Conservation (phyloP, 345 rosid genomes). For the Acer saccharum region DNA sequence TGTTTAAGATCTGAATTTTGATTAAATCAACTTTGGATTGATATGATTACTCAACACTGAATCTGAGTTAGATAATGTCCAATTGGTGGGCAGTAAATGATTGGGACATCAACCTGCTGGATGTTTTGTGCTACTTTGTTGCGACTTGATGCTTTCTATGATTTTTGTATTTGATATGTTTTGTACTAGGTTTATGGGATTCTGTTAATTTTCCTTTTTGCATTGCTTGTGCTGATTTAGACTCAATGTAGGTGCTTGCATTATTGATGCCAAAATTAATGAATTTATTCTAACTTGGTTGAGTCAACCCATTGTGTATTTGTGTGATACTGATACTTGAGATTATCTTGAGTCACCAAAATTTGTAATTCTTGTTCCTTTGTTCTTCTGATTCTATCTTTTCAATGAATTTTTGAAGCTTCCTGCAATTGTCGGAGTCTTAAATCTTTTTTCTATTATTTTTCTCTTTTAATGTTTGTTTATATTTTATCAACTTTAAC, state of each 20-base stretch:
- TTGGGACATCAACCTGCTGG: neutral
- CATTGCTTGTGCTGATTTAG: too few species aligned
- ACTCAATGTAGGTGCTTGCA: too few species aligned
- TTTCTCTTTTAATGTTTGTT: neutral
- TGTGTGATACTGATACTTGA: neutral
- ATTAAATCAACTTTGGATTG: slow-evolving; percentile 7
- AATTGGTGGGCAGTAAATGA: neutral
- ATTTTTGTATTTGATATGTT: neutral
- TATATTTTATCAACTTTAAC: neutral
- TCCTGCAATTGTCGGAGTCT: neutral
- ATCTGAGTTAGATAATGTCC: neutral
- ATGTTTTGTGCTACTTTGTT: neutral
- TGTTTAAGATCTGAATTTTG: slow-evolving; percentile 14
- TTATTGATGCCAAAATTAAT: too few species aligned
- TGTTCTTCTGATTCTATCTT: neutral
- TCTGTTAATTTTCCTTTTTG: too few species aligned
- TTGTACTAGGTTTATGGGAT: neutral
- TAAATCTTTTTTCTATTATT: neutral
- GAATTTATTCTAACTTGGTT: too few species aligned
- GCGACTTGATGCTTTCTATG: neutral
- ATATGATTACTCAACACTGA: slow-evolving; percentile 17
- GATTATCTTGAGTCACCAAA: slow-evolving; percentile 6
- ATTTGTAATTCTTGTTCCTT: neutral
- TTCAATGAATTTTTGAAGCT: neutral
- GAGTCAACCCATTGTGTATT: neutral